Evolutionary conservation across 2,329 filamentous ascomycete genomes (phyloP), one percentile per base, ranked within the genome.

Genomic region (Aschersonia sp.): DNA sequence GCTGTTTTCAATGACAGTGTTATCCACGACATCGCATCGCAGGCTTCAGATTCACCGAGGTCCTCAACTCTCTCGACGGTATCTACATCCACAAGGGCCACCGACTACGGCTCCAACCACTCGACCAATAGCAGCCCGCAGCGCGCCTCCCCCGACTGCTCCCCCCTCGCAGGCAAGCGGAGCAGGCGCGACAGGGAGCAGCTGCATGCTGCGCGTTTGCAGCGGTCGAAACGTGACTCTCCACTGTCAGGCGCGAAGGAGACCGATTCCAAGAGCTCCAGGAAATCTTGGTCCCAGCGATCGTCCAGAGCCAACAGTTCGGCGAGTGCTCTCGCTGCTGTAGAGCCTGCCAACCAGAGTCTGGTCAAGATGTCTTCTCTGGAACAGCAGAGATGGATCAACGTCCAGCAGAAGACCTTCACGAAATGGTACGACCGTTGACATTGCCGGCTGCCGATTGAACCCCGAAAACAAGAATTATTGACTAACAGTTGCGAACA

Each of bases 351-450:
- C 59, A 69, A 71, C 64, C 71, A 75, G 54, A 68, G 64, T 53
- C 62, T 72, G 53, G 66, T 66, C 58, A 81, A 70, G 64, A 83
- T 82, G 79, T 77, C 76, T 49, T 78, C 71, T 62, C 67, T 73
- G 54, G 76, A 79, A 62, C 76, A 82, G 66, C 76, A 81, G 64
- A 71, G 74, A 63, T 83, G 79, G 79, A 75, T 83, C 58, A 80
- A 73, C 61, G 88, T 95, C 67, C 90, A 97, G 72, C 84, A 97
- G 67, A 98, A 97, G 77, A 98, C 92, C 31, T 98, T 98, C 67
- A 95, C 89, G 50, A 98, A 97, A 86, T 98, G 92, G 67, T 69
- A 59, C 43, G 56, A 42, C 12, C 35, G 35, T 37, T 5, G 35
- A 9, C 35, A 8, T 37, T 37, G 35, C 4, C 22, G 22, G 22